These are phyloP conservation scores for Caryopteris hybrid DNA, from an alignment of 305 asterid genomes.

Conservation along the genomic window DNA sequence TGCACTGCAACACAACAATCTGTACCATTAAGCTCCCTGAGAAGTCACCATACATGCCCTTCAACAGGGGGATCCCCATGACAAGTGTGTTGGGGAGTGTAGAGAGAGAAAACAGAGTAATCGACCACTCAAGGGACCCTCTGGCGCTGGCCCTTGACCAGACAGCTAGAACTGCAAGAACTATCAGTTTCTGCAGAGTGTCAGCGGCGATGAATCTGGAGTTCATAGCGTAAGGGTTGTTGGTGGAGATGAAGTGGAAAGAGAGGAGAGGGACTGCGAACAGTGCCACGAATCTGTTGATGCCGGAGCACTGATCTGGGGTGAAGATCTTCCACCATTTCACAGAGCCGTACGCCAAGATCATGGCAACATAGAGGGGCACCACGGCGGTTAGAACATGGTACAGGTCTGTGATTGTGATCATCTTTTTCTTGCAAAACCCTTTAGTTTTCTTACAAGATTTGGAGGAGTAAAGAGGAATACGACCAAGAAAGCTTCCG, in stretches of 20 bases:
- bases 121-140: constrained; percentile 64
- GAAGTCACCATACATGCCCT: constrained; percentile 56
- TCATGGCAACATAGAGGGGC: constrained; percentile 72
- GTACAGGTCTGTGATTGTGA: constrained; percentile 46
- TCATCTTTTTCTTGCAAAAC: constrained; percentile 41
- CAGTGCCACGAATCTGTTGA: constrained; percentile 61
- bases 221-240: constrained; percentile 75
- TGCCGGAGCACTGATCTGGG: constrained; percentile 69
- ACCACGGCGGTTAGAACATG: constrained; percentile 67
- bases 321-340: constrained; percentile 69
- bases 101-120: constrained; percentile 59
- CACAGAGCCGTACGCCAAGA: constrained; percentile 58
- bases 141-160: constrained; percentile 49
- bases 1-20: constrained; percentile 64
- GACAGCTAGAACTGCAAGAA: constrained; percentile 36
- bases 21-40: constrained; percentile 67
- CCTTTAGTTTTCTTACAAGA: no score
- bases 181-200: constrained; percentile 52
- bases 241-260: constrained; percentile 66
- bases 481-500: not conserved
- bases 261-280: constrained; percentile 66
- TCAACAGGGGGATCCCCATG: constrained; percentile 59
- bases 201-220: constrained; percentile 67
- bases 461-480: no score
- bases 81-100: constrained; percentile 66